Conservation (phyloP, 2,329 filamentous ascomycete genomes). For the Calonectria leucothoes region DNA sequence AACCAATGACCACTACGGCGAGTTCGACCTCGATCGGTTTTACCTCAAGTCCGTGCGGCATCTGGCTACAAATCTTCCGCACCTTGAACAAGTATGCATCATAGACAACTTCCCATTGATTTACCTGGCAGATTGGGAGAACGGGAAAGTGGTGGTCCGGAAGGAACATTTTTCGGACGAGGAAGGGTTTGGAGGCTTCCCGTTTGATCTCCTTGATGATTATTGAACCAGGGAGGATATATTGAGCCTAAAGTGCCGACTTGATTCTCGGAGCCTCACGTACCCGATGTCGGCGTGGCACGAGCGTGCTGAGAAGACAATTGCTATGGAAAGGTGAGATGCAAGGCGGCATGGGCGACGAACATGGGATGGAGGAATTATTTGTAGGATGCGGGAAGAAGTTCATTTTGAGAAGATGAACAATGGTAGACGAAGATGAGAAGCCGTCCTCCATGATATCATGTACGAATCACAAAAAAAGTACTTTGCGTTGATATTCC, state of each 20-base stretch:
- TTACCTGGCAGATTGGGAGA: not conserved
- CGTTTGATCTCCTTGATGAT: not conserved
- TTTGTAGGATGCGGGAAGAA: not conserved
- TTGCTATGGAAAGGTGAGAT: not conserved
- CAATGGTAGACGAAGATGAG: not conserved
- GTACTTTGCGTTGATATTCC: not conserved
- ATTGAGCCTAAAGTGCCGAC: not conserved
- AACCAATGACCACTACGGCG: no score
- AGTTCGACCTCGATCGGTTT: accelerated
- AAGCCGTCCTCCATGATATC: no score
- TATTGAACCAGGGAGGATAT: not conserved
- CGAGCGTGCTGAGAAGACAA: not conserved
- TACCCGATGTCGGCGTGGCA: not conserved
- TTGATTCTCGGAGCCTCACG: not conserved
- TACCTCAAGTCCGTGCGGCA: not conserved
- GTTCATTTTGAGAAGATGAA: not conserved
- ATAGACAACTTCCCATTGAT: not conserved
- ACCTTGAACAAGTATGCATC: not conserved
- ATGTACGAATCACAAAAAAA: not conserved
- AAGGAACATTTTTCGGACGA: not conserved
- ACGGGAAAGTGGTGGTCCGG: not conserved
- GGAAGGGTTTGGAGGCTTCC: not conserved
- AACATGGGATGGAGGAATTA: not conserved
- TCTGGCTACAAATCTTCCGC: not conserved
- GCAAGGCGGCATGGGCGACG: not conserved